Percentiles rank a stretch among this genome's conserved stretches.
phyloP scores from a whole-genome alignment of 495 filamentous ascomycete genomes.

The Tricharina praecox region DNA sequence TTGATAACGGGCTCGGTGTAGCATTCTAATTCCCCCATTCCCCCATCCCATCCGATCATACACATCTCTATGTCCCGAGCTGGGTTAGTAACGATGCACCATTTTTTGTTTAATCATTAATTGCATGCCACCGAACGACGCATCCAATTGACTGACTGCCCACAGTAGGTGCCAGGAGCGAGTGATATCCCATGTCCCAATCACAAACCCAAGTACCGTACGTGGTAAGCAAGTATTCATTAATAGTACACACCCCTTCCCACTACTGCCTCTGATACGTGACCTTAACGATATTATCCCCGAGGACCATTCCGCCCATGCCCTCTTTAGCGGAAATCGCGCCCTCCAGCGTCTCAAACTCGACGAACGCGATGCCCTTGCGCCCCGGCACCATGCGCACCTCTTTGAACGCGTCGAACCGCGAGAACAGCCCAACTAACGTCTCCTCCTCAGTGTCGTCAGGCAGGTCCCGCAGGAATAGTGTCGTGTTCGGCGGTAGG shows the following conservation, averaged over 20 bases:
- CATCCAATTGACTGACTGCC: too few species aligned
- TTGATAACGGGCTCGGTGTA: too few species aligned
- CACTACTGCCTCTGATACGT: slow-evolving; percentile 86
- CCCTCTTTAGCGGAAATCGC: slow-evolving; percentile 93
- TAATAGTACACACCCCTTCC: too few species aligned
- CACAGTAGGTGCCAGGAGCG: too few species aligned
- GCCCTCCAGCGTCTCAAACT: slow-evolving; percentile 78
- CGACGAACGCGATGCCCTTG: slow-evolving; percentile 85
- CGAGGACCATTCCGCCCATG: slow-evolving; percentile 75
- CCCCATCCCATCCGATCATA: too few species aligned
- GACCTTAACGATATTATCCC: slow-evolving; percentile 52
- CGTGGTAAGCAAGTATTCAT: too few species aligned
- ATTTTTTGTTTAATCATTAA: too few species aligned
- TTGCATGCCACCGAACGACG: too few species aligned
- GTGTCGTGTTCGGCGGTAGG: slow-evolving; percentile 86
- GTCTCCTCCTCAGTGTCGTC: slow-evolving; percentile 68
- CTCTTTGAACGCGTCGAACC: slow-evolving; percentile 89
- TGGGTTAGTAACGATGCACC: too few species aligned
- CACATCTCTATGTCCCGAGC: background rate
- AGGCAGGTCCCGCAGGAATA: slow-evolving; percentile 89
- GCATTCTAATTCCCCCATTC: too few species aligned
- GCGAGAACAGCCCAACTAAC: slow-evolving; percentile 63
- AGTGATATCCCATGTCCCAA: too few species aligned
- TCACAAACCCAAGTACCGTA: too few species aligned
- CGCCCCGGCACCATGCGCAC: slow-evolving; percentile 75